phyloP scores from a whole-genome alignment of 169 alveolate genomes.

The Plasmodium malariae region DNA sequence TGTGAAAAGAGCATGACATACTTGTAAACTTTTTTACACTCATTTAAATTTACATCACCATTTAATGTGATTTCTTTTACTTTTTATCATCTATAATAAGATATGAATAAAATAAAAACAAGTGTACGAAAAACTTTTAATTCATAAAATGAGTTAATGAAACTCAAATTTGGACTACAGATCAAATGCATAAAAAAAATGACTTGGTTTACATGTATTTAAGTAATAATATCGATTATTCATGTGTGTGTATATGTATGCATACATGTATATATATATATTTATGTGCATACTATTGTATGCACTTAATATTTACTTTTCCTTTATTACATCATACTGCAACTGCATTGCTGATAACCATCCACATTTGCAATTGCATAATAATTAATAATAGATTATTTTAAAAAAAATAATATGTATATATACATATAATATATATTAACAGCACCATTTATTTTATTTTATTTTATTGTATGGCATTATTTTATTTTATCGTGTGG shows the following conservation, averaged over 20 bases:
- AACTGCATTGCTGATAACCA: not conserved
- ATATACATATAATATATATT: no score
- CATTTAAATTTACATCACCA: no score
- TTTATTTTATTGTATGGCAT: conserved; percentile 1
- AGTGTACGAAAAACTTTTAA: not conserved
- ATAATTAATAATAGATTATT: not conserved
- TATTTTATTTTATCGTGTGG: no score
- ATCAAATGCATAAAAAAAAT: not conserved
- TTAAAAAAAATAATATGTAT: not conserved
- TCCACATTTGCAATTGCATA: not conserved
- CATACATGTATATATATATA: conserved; percentile 11
- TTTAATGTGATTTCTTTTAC: no score
- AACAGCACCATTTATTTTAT: not conserved
- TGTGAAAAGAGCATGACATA: no score
- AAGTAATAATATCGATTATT: no score
- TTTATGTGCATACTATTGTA: not conserved
- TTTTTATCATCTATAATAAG: not conserved
- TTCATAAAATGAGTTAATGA: not conserved
- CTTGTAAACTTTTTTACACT: no score
- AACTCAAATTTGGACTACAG: no score
- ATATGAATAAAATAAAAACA: not conserved
- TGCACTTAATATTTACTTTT: not conserved
- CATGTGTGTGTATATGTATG: not conserved
- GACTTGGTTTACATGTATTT: no score
- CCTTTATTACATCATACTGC: not conserved